Evolutionary conservation across 441 rosid species (phyloP).

Genomic region (Gossypium laxum): DNA sequence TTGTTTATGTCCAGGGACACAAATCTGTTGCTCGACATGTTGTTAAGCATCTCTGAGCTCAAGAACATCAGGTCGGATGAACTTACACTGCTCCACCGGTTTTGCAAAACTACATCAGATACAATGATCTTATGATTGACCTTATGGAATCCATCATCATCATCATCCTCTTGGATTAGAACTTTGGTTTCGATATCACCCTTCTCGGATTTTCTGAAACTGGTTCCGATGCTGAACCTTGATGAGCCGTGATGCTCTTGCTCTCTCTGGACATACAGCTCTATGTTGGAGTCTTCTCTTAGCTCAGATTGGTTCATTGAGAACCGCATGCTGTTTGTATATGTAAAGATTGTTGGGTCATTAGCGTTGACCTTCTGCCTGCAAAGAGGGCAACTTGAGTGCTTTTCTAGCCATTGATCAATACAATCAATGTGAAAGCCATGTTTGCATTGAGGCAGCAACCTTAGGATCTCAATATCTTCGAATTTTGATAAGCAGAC

Average conservation of each 20-base stretch:
- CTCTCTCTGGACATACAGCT: slow-evolving; percentile 59
- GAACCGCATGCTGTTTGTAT: slow-evolving; percentile 50
- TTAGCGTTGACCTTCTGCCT: slow-evolving; percentile 43
- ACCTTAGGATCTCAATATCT: slow-evolving; percentile 41
- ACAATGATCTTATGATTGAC: slow-evolving; percentile 57
- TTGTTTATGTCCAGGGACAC: slow-evolving; percentile 19
- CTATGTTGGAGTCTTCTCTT: slow-evolving; percentile 45
- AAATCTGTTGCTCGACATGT: slow-evolving; percentile 49
- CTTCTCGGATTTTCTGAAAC: slow-evolving; percentile 43
- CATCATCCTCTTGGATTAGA: slow-evolving; percentile 25
- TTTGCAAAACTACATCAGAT: slow-evolving; percentile 55
- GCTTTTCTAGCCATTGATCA: slow-evolving; percentile 59
- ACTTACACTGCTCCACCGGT: slow-evolving; percentile 81
- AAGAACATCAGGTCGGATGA: slow-evolving; percentile 73
- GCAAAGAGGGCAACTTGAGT: slow-evolving; percentile 1
- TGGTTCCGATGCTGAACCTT: slow-evolving; percentile 62
- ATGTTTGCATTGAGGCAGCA: slow-evolving; percentile 53
- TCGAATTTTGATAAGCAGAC: slow-evolving; percentile 59
- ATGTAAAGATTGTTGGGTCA: slow-evolving; percentile 37
- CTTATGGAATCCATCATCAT: slow-evolving; percentile 37
- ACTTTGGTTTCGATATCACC: slow-evolving; percentile 25
- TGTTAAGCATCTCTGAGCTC: slow-evolving; percentile 63
- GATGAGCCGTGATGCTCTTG: slow-evolving; percentile 47
- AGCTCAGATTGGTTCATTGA: slow-evolving; percentile 35
- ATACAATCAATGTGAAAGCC: slow-evolving; percentile 57